Percentiles rank a stretch among this genome's conserved stretches.
These are phyloP conservation scores for Protomyces inundatus DNA, from an alignment of 1,139 yeast genomes.

Conservation along the genomic window DNA sequence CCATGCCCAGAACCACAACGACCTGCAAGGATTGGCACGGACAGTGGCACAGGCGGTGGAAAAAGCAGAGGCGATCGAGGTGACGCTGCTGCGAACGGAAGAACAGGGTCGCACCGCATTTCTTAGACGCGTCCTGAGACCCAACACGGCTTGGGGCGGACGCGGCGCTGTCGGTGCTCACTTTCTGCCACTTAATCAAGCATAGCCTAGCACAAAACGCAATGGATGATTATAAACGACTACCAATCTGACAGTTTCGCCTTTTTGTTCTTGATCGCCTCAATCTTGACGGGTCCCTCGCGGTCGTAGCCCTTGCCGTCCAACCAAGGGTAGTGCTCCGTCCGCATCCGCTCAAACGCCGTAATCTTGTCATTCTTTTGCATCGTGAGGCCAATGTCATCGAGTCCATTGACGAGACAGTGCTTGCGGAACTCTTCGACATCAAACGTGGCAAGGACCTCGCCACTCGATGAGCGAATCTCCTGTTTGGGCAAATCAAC, in stretches of 20 bases:
- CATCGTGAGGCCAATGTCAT: conserved; percentile 91
- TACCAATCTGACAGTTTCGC: conserved; percentile 16
- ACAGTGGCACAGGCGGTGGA: conserved; percentile 32
- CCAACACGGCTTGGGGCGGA: conserved; percentile 62
- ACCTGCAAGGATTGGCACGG: conserved; percentile 44
- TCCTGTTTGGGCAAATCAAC: conserved; percentile 83
- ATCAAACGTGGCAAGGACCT: conserved; percentile 75
- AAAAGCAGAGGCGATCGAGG: conserved; percentile 1
- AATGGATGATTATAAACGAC: background rate
- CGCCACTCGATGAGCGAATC: conserved; percentile 60
- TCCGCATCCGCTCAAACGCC: conserved; percentile 71
- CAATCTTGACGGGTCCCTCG: conserved; percentile 26
- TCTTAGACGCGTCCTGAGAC: conserved; percentile 42
- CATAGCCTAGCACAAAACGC: background rate
- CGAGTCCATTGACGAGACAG: conserved; percentile 88
- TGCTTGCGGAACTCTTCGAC: conserved; percentile 90
- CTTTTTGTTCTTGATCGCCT: conserved; percentile 21
- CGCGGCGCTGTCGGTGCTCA: conserved; percentile 71
- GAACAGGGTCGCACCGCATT: conserved; percentile 21
- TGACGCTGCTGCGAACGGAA: conserved; percentile 17
- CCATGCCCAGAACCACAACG: conserved; percentile 51
- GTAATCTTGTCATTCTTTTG: conserved; percentile 75
- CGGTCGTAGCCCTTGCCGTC: conserved; percentile 42
- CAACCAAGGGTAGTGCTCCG: conserved; percentile 75
- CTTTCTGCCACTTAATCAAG: conserved; percentile 42